Evolutionary conservation across 179 eudicot genomes (phyloP).

Genomic region (Silene vulgaris): DNA sequence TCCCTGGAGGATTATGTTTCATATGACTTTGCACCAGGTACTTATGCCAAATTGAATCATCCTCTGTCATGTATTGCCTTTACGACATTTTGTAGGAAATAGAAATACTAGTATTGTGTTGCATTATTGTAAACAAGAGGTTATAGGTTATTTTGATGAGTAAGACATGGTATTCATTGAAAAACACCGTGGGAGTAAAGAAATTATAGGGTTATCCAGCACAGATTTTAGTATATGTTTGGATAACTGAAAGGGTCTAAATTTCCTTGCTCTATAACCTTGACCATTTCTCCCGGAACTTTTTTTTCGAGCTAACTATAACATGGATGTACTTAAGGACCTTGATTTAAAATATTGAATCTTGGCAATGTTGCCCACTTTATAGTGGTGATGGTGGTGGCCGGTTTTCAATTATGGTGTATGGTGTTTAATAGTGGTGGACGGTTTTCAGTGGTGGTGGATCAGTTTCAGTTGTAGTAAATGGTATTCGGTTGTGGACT

Average conservation of each 20-base stretch:
- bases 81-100: not conserved
- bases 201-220: not conserved
- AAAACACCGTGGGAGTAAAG: too few relatives aligned
- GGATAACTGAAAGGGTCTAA: not conserved
- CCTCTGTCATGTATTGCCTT: not conserved
- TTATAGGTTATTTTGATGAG: not conserved
- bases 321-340: not conserved
- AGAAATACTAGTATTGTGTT: not conserved
- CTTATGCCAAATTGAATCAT: not conserved
- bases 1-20: slow-evolving; percentile 74
- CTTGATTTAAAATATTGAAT: not conserved
- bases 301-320: not conserved
- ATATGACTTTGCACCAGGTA: slow-evolving; percentile 91
- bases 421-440: too few relatives aligned
- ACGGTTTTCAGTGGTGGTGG: too few relatives aligned
- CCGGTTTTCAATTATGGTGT: too few relatives aligned
- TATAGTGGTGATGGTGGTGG: too few relatives aligned
- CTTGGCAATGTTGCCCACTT: not conserved
- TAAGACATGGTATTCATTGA: not conserved
- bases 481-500: too few relatives aligned
- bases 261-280: not conserved
- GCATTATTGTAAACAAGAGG: not conserved
- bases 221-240: not conserved
- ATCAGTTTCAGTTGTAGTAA: too few relatives aligned
- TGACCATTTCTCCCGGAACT: not conserved